A percentile compares a stretch with the other conserved stretches of the same genome.
Evolutionary conservation across 208 protist species (phyloP).

Genomic region (Acanthamoeba healyi): DNA sequence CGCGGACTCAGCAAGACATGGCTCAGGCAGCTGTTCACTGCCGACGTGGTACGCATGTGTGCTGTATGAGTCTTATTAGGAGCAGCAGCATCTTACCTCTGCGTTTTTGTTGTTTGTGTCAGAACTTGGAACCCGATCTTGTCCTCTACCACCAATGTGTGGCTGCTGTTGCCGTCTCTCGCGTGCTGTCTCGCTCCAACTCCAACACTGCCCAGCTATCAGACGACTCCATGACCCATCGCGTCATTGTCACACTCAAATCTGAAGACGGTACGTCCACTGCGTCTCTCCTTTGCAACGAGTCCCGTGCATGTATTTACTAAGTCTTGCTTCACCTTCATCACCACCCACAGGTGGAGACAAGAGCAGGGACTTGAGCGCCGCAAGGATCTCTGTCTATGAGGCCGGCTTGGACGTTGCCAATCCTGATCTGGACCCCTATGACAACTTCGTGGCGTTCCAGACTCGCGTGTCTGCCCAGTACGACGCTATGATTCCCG

Average conservation of each 20-base stretch:
- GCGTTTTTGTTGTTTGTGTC: not conserved
- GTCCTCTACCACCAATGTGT: constrained; percentile 54
- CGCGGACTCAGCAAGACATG: constrained; percentile 68
- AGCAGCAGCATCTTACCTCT: not conserved
- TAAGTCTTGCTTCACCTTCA: not conserved
- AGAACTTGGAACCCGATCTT: constrained; percentile 53
- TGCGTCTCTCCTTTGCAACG: not conserved
- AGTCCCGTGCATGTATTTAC: not conserved
- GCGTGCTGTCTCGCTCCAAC: constrained; percentile 68
- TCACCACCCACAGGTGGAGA: not conserved
- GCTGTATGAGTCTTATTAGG: not conserved
- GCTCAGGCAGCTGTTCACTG: constrained; percentile 64
- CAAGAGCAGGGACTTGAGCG: constrained; percentile 51
- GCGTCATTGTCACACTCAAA: constrained; percentile 63
- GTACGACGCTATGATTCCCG: constrained; percentile 67
- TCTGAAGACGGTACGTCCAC: not conserved
- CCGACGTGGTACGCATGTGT: constrained; percentile 1
- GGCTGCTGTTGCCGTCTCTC: constrained; percentile 41
- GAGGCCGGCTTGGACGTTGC: constrained; percentile 74
- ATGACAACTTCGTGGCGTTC: constrained; percentile 76
- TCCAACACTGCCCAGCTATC: constrained; percentile 52
- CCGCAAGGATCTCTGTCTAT: constrained; percentile 58
- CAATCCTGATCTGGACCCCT: constrained; percentile 63
- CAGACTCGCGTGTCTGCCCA: constrained; percentile 49
- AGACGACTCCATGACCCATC: constrained; percentile 71